phyloP scores from a whole-genome alignment of 2,329 filamentous ascomycete genomes.

The Claviceps pazoutovae region DNA sequence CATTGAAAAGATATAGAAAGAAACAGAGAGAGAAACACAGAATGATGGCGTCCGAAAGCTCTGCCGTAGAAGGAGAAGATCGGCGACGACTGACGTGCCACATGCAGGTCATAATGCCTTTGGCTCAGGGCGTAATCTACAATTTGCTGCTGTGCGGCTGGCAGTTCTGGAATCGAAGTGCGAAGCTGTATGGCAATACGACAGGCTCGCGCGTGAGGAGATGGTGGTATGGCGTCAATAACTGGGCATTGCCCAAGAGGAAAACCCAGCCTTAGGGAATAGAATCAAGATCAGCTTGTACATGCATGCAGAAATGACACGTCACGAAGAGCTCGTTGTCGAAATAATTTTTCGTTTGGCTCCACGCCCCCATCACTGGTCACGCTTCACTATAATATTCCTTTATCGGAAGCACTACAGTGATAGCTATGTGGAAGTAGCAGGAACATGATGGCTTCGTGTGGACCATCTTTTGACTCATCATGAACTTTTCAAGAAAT shows the following conservation, averaged over 20 bases:
- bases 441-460: no score
- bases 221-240: constrained; percentile 94
- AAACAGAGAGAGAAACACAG: not conserved
- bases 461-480: not conserved
- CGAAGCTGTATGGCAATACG: constrained; percentile 61
- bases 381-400: not conserved
- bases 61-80: not conserved
- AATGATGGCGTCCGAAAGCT: not conserved
- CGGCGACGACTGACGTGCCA: not conserved
- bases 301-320: not conserved
- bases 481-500: not conserved
- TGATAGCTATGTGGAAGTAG: not conserved
- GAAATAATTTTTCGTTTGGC: not conserved
- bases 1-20: not conserved
- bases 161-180: constrained; percentile 75
- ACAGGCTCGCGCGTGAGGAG: constrained; percentile 64
- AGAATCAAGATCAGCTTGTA: not conserved
- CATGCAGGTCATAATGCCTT: constrained; percentile 62
- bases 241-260: constrained; percentile 63
- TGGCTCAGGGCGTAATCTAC: constrained; percentile 81
- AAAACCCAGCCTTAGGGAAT: constrained; percentile 6
- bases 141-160: constrained; percentile 75
- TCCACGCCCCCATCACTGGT: not conserved
- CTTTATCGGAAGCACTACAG: not conserved
- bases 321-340: not conserved